Conservation (phyloP, 1,284 basidiomycete genomes). For the Sporisorium reilianum region DNA sequence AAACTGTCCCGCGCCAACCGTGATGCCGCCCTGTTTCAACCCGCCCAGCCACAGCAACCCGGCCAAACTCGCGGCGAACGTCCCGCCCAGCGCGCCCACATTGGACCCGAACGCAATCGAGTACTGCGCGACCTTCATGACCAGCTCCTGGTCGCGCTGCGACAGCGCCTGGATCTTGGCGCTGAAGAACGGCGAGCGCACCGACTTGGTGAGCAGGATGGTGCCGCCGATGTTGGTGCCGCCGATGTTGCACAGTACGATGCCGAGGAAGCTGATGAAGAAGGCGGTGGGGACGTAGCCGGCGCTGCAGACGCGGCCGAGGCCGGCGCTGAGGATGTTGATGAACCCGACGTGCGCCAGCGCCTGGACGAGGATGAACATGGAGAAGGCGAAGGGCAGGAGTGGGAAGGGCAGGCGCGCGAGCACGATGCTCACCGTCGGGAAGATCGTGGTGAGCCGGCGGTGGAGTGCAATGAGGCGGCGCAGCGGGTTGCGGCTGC, state of each 20-base stretch:
- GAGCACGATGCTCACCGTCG: constrained; percentile 79
- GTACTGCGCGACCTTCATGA: constrained; percentile 71
- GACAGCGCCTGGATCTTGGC: constrained; percentile 15
- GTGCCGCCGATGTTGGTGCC: constrained; percentile 97
- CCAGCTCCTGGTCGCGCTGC: constrained; percentile 37
- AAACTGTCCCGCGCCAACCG: constrained; percentile 78
- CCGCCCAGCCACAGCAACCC: constrained; percentile 89
- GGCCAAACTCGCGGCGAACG: constrained; percentile 89
- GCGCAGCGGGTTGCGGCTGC: constrained; percentile 31
- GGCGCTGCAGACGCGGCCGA: constrained; percentile 71
- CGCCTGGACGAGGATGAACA: constrained; percentile 93
- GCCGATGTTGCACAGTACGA: constrained; percentile 86
- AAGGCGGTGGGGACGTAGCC: constrained; percentile 71
- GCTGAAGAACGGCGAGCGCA: constrained; percentile 70
- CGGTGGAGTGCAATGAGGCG: constrained; percentile 13
- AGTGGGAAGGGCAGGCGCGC: constrained; percentile 82
- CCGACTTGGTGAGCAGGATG: constrained; percentile 81
- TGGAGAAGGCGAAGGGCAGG: constrained; percentile 91
- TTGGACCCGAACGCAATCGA: constrained; percentile 85
- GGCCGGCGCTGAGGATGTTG: constrained; percentile 82
- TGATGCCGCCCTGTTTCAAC: constrained; percentile 81
- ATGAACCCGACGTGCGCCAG: constrained; percentile 91
- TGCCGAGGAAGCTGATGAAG: constrained; percentile 73
- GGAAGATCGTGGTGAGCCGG: constrained; percentile 72
- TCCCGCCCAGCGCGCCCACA: constrained; percentile 90